Conservation (phyloP, 345 rosid species). For the Cardamine resedifolia region DNA sequence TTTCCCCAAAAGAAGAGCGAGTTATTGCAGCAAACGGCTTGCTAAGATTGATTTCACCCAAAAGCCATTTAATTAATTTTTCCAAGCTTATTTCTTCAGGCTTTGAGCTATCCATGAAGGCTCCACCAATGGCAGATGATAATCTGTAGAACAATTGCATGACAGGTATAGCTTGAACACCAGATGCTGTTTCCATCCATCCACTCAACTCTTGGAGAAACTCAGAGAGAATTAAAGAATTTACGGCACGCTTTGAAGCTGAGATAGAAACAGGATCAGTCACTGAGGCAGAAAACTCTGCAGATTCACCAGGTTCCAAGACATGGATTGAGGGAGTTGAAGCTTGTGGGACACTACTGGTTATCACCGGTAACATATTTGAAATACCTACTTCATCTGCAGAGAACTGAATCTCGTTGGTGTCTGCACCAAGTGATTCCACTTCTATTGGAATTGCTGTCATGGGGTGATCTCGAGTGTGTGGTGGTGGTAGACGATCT, state of each 20-base stretch:
- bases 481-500: constrained; percentile 86
- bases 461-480: constrained; percentile 95
- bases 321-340: constrained; percentile 93
- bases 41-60: constrained; percentile 73
- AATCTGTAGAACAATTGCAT: constrained; percentile 96
- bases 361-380: constrained; percentile 48
- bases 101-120: constrained; percentile 86
- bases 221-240: constrained; percentile 89
- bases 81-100: constrained; percentile 83
- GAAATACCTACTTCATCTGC: constrained; percentile 66
- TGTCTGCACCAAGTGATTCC: constrained; percentile 84
- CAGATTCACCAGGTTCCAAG: constrained; percentile 83
- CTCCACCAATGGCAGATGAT: constrained; percentile 95
- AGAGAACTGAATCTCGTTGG: constrained; percentile 78
- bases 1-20: constrained; percentile 85
- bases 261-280: constrained; percentile 82
- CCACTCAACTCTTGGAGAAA: constrained; percentile 89
- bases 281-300: constrained; percentile 71
- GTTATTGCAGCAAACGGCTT: constrained; percentile 66
- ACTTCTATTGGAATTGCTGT: constrained; percentile 92
- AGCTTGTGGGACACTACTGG: constrained; percentile 47
- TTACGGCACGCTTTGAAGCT: constrained; percentile 90
- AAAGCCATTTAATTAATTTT: constrained; percentile 83
- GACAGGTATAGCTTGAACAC: constrained; percentile 83
- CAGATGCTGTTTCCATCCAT: constrained; percentile 90